A percentile compares a stretch with the other conserved stretches of the same genome.
Evolutionary conservation across 2,329 filamentous ascomycete species (phyloP).

Genomic region (Penicillium italicum): DNA sequence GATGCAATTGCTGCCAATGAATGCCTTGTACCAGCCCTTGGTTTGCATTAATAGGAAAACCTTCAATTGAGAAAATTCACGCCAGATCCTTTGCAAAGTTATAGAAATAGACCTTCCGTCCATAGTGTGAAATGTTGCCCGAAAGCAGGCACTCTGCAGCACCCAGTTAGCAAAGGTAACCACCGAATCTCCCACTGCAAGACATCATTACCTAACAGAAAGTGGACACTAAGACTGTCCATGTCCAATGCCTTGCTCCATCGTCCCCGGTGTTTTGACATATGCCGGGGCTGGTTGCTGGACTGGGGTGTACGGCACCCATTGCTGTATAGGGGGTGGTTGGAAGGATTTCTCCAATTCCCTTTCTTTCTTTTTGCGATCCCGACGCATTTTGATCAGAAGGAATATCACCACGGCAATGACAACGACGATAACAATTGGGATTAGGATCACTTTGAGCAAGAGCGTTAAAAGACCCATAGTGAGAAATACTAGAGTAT

Average conservation of each 20-base stretch:
- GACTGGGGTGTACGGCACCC: constrained; percentile 11
- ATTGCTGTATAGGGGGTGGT: constrained; percentile 19
- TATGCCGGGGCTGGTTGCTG: constrained; percentile 18
- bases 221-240: not conserved
- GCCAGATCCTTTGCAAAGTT: not conserved
- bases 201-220: not conserved
- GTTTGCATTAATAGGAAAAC: not conserved
- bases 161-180: not conserved
- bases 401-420: constrained; percentile 6
- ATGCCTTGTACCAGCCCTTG: too few species aligned
- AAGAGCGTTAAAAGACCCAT: constrained; percentile 22
- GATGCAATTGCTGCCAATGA: not conserved
- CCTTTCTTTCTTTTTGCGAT: constrained; percentile 13
- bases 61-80: not conserved
- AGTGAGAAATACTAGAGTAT: not conserved
- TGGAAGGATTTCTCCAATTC: constrained; percentile 11
- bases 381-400: constrained; percentile 13
- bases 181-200: not conserved
- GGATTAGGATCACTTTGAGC: constrained; percentile 23
- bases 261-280: constrained; percentile 4
- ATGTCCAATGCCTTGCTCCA: constrained; percentile 13
- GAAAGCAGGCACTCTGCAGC: not conserved
- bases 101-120: not conserved
- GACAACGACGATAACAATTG: constrained; percentile 14
- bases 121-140: not conserved